Conservation (phyloP, 83 land plant genomes). For the Thuja plicata region DNA sequence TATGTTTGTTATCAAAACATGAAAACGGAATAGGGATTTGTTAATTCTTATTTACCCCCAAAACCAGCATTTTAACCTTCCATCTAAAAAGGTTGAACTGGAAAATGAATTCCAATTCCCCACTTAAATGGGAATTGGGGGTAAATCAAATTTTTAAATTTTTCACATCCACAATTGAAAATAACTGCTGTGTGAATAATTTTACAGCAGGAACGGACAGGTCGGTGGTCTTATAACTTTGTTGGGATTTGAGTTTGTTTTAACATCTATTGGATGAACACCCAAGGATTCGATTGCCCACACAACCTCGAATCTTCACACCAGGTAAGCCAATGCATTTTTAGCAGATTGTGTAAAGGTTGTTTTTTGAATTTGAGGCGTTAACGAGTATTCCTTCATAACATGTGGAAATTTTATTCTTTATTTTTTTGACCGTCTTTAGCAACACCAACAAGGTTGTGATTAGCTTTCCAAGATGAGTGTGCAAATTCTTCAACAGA, state of each 20-base stretch:
- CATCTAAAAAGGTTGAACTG: no score
- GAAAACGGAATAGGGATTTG: no score
- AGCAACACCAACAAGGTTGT: not conserved
- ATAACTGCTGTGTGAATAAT: no score
- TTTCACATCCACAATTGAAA: no score
- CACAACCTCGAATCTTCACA: not conserved
- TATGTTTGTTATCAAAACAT: no score
- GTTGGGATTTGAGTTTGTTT: slow-evolving; percentile 7
- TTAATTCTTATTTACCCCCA: no score
- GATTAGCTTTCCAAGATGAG: slow-evolving; percentile 4
- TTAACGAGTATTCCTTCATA: not conserved
- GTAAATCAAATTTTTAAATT: no score
- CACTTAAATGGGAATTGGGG: no score
- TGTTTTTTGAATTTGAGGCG: not conserved
- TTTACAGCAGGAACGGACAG: slow-evolving; percentile 2
- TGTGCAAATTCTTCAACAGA: not conserved
- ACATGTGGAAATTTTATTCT: not conserved
- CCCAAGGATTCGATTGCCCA: not conserved
- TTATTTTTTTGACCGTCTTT: not conserved
- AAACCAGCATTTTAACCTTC: no score
- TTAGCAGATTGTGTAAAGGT: not conserved
- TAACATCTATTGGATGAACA: not conserved
- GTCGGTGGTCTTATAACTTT: not conserved
- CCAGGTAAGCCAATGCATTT: not conserved
- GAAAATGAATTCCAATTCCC: no score